Base-by-base conservation (phyloP, 192 early-diverging fungal genomes). In the Entrophospora sp. region DNA sequence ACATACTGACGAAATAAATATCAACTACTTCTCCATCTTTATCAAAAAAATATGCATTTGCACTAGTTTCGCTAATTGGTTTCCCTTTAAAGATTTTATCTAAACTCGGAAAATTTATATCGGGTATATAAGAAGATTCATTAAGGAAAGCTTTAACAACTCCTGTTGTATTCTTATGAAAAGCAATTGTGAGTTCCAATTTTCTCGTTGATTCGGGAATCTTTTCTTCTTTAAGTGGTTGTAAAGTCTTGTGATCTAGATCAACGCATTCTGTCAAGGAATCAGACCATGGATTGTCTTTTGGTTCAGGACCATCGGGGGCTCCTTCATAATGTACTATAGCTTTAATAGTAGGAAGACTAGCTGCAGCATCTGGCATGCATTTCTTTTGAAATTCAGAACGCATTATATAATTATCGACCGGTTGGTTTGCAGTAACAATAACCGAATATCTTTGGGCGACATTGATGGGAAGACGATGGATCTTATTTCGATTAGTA, bases 401-500 rank as follows among this genome's bases (percentile, higher is more conserved):
- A 34, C 77, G 49, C 69, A 75, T 73, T 71, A 74, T 75, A 38
- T 79, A 79, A 62, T 75, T 79, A 5, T 67, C 64, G 3, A 75
- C 43, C 8, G 74, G 69, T 60, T 79, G 75, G 20, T 81, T 79
- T 8, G 78, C 60, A 8, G 65, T 64, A 28, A 79, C 65, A 52
- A 79, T 76, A 22, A 76, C 70, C 9, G 78, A 79, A 64, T 77
- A 76, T 3, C 78, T 75, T 61, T 79, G 78, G 45, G 75, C 78
- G 27, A 73, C 40, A 42, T 74, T 72, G 58, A 79, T 71, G 1
- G 75, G 69, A 30, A 79, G 18, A 51, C 71, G 69, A 38, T 72
- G 67, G 43, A 71, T 49, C 2, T 65, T 69, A 30, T 68, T 75
- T 30, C 70, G 56, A 37, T 75, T 57, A 14, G 69, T 71, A 52